Percentiles rank a stretch among this genome's conserved stretches.
These are phyloP conservation scores for Areca catechu DNA, from an alignment of 176 grass and related monocot genomes.

Conservation along the genomic window DNA sequence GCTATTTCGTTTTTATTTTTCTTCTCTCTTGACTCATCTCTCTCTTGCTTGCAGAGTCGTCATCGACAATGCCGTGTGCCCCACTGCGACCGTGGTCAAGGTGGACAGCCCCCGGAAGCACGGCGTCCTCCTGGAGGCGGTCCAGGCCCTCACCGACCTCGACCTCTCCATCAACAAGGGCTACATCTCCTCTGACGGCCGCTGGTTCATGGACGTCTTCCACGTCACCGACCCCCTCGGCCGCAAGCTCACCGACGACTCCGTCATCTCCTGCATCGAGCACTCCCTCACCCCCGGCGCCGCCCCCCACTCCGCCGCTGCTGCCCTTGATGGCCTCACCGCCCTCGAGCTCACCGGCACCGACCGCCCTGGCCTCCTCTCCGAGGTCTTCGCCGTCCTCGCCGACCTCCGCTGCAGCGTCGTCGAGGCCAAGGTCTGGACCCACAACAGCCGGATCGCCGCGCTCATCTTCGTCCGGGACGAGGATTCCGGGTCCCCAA, in stretches of 20 bases:
- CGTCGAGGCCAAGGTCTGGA: constrained; percentile 83
- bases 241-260: constrained; percentile 50
- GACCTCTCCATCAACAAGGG: constrained; percentile 78
- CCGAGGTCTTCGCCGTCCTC: constrained; percentile 86
- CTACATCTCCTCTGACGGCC: constrained; percentile 90
- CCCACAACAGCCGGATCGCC: constrained; percentile 62
- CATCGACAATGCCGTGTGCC: constrained; percentile 6
- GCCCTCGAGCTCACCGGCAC: constrained; percentile 70
- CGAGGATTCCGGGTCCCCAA: constrained; percentile 35
- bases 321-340: constrained; percentile 13
- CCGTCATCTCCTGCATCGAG: constrained; percentile 48
- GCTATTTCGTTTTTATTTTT: too few species aligned
- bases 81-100: constrained; percentile 13
- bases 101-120: constrained; percentile 88
- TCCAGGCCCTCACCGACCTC: constrained; percentile 75
- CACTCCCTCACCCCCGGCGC: constrained; percentile 27
- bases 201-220: constrained; percentile 99
- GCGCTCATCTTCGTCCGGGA: constrained; percentile 60
- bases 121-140: constrained; percentile 65
- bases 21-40: too few species aligned
- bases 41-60: neutral
- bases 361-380: constrained; percentile 76
- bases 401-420: constrained; percentile 48
- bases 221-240: constrained; percentile 71
- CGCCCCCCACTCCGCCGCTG: constrained; percentile 13